phyloP scores from a whole-genome alignment of 148 eudicot genomes.

The Rhododendron mucronatum region DNA sequence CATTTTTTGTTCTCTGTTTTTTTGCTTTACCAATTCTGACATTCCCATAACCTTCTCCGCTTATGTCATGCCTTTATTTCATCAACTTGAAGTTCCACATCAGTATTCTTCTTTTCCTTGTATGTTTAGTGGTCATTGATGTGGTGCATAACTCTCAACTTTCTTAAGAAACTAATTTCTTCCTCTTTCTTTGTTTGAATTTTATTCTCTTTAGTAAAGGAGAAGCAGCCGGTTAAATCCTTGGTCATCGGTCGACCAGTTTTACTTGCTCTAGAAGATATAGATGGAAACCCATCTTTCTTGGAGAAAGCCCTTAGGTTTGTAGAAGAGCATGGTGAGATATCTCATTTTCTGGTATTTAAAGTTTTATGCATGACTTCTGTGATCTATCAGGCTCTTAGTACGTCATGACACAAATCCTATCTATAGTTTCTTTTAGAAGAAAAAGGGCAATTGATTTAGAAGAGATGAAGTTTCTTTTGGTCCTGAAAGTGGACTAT shows the following conservation, averaged over 20 bases:
- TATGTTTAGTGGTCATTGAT: conserved; percentile 1
- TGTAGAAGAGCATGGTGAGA: conserved; percentile 72
- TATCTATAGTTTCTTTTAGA: not conserved
- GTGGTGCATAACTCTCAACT: not conserved
- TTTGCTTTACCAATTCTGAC: not conserved
- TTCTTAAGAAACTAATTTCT: not conserved
- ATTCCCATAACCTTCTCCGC: not conserved
- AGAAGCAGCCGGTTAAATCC: conserved; percentile 51
- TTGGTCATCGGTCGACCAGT: conserved; percentile 75
- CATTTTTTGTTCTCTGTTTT: not conserved
- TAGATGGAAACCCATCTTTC: conserved; percentile 95
- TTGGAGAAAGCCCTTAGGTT: conserved; percentile 88
- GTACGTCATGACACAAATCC: not conserved
- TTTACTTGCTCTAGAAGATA: conserved; percentile 88
- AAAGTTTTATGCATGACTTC: not conserved
- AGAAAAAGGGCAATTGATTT: not conserved
- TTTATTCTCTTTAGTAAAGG: conserved; percentile 36
- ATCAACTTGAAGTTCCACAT: not conserved
- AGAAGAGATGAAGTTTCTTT: not conserved
- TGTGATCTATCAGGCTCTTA: not conserved
- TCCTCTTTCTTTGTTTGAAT: conserved; percentile 13
- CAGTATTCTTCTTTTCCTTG: not conserved
- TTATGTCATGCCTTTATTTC: not conserved
- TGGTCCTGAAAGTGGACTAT: not conserved
- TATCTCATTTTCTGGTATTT: conserved; percentile 10